A percentile compares a stretch with the other conserved stretches of the same genome.
Evolutionary conservation across 1,284 basidiomycete species (phyloP).

Genomic region (Ceratobasidium sp.): DNA sequence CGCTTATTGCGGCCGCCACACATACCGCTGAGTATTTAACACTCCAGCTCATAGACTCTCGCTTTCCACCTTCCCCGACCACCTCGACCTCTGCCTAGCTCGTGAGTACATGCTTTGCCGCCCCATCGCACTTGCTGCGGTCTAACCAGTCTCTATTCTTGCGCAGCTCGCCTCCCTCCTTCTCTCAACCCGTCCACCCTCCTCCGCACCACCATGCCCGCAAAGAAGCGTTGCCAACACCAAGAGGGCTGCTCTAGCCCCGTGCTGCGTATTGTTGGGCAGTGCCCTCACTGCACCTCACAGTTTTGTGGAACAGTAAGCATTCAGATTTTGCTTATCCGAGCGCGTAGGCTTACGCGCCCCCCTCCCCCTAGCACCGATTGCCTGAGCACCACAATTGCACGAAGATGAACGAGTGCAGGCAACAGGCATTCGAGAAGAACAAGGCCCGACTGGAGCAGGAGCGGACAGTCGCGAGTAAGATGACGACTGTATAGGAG

Average conservation of each 20-base stretch:
- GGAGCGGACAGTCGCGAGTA: slow-evolving; percentile 85
- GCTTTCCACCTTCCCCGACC: slow-evolving; percentile 3
- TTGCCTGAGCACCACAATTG: slow-evolving; percentile 86
- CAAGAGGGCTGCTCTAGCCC: slow-evolving; percentile 80
- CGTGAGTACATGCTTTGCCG: slow-evolving; percentile 5
- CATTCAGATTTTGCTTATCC: slow-evolving; percentile 50
- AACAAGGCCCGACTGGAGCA: slow-evolving; percentile 89
- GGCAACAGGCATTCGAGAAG: slow-evolving; percentile 85
- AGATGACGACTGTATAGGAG: slow-evolving; percentile 81
- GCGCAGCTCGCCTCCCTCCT: slow-evolving; percentile 15
- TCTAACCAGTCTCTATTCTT: background rate
- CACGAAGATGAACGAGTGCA: slow-evolving; percentile 81
- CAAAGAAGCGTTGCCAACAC: slow-evolving; percentile 85
- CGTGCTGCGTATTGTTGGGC: slow-evolving; percentile 82
- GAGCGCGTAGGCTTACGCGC: slow-evolving; percentile 17
- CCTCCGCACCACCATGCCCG: slow-evolving; percentile 67
- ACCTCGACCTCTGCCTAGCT: slow-evolving; percentile 1
- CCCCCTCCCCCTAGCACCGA: slow-evolving; percentile 70
- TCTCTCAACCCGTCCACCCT: slow-evolving; percentile 10
- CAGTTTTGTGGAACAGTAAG: slow-evolving; percentile 83
- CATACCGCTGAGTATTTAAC: slow-evolving; percentile 14
- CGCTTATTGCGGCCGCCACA: background rate
- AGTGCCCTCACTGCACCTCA: slow-evolving; percentile 80
- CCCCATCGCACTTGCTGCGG: slow-evolving; percentile 21
- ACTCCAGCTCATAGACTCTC: background rate